Base-by-base conservation (phyloP, 768 basidiomycete genomes). In the Harrya chromipes region DNA sequence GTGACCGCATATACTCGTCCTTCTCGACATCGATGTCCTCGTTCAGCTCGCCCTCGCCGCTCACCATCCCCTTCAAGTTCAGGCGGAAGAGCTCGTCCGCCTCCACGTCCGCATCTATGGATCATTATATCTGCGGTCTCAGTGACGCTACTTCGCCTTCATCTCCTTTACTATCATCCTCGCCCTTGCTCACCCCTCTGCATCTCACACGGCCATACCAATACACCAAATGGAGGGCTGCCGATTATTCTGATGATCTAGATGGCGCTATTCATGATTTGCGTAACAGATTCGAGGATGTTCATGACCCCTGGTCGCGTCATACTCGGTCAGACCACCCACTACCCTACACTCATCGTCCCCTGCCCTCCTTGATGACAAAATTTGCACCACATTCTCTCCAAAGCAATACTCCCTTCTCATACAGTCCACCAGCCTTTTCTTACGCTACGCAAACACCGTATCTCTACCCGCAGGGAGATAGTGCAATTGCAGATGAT, bases 1-100 rank as follows among this genome's bases (percentile, higher is more conserved):
- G 66, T 67, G 66, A 67, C 56, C 52, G 50, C 61, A 68, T 67
- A 64, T 46, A 47, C 50, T 55, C 57, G 65, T 60, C 43, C 26
- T 55, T 20, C 40, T 43, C 53, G 56, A 69, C 66, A 37, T 52
- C 65, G 49, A 67, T 67, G 65, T 60, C 54, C 47, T 59, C 55
- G 11, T 43, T 39, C 38, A 23, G 37, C 45, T 46, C 45, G 16
- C 20, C 43, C 23, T 49, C 56, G 17, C 50, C 56, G 27, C 52
- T 42, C 29, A 17, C 47, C 17, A 24, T 62, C 23, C 61, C 67
- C n/a, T 35, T 53, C 47, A 54, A 45, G 29, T 54, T 50, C 36
- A 63, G 52, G 33, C 57, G 65, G 43, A 66, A 58, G 50, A 56
- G 55, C 37, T 59, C 66, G 2, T 57, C 55, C 0, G 41, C 60